Evolutionary conservation across 2,329 filamentous ascomycete species (phyloP).

Genomic region (Sclerotinia sclerotiorum): DNA sequence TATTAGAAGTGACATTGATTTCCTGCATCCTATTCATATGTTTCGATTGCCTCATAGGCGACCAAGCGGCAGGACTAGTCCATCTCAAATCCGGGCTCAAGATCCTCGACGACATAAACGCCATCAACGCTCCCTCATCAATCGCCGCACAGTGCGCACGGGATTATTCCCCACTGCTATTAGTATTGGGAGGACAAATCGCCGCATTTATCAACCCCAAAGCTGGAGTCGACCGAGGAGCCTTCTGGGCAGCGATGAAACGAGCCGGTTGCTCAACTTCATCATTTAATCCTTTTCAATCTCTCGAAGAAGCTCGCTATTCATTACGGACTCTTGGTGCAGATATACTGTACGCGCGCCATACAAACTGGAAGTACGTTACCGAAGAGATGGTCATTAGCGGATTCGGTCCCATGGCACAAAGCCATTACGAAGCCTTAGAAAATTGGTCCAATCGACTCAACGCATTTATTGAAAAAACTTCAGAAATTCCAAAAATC

Average conservation of each 20-base stretch:
- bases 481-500: neutral
- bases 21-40: slow-evolving; percentile 64
- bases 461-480: slow-evolving; percentile 25
- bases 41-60: slow-evolving; percentile 50
- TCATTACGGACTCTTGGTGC: slow-evolving; percentile 57
- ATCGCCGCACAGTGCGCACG: slow-evolving; percentile 30
- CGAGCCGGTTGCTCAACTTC: slow-evolving; percentile 26
- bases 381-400: slow-evolving; percentile 42
- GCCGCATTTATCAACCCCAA: slow-evolving; percentile 35
- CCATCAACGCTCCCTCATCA: slow-evolving; percentile 22
- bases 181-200: slow-evolving; percentile 36
- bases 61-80: slow-evolving; percentile 36
- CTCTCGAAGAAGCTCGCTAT: slow-evolving; percentile 54
- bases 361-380: slow-evolving; percentile 21
- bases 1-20: slow-evolving; percentile 51
- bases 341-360: slow-evolving; percentile 56
- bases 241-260: slow-evolving; percentile 32
- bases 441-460: slow-evolving; percentile 31
- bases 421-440: slow-evolving; percentile 50
- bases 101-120: slow-evolving; percentile 35
- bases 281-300: slow-evolving; percentile 44
- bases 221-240: slow-evolving; percentile 29
- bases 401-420: slow-evolving; percentile 52
- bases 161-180: slow-evolving; percentile 33
- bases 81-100: slow-evolving; percentile 37